Conservation (phyloP, 177 flowering plant species). For the Vitis hybrid region DNA sequence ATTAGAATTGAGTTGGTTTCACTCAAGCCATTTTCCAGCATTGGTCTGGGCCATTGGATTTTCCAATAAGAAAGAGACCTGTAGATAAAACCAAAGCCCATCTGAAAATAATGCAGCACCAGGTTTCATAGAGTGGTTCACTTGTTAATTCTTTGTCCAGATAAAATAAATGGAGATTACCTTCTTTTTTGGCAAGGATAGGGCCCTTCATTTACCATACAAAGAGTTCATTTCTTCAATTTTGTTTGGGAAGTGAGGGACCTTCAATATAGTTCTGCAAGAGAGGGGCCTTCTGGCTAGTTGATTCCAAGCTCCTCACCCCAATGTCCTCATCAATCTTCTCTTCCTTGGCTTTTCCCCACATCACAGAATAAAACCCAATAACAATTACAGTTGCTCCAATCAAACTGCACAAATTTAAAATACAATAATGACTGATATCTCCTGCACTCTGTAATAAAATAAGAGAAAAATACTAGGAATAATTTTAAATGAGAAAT, state of each 20-base stretch:
- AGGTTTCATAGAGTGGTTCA: not conserved
- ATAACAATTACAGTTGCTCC: conserved; percentile 42
- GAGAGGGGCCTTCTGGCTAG: conserved; percentile 30
- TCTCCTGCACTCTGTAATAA: not conserved
- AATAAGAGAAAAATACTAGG: not conserved
- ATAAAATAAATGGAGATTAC: conserved; percentile 5
- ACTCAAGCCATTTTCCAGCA: no score
- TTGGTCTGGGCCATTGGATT: no score
- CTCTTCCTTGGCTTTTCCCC: conserved; percentile 48
- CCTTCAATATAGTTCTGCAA: conserved; percentile 24
- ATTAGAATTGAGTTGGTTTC: no score
- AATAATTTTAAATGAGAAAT: no score
- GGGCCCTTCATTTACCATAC: not conserved
- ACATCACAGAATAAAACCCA: conserved; percentile 51
- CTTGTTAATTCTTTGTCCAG: not conserved
- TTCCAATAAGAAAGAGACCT: no score
- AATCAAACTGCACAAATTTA: conserved; percentile 33
- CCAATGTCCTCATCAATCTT: conserved; percentile 7
- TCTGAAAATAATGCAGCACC: no score
- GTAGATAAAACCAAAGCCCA: no score
- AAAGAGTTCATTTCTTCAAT: conserved; percentile 14
- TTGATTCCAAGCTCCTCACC: conserved; percentile 24
- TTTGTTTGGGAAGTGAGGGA: conserved; percentile 28
- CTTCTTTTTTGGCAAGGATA: not conserved
- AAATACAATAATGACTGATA: not conserved